A percentile compares a stretch with the other conserved stretches of the same genome.
These are phyloP conservation scores for Chaetomium olivaceum DNA, from an alignment of 2,329 filamentous ascomycete genomes.

Conservation along the genomic window DNA sequence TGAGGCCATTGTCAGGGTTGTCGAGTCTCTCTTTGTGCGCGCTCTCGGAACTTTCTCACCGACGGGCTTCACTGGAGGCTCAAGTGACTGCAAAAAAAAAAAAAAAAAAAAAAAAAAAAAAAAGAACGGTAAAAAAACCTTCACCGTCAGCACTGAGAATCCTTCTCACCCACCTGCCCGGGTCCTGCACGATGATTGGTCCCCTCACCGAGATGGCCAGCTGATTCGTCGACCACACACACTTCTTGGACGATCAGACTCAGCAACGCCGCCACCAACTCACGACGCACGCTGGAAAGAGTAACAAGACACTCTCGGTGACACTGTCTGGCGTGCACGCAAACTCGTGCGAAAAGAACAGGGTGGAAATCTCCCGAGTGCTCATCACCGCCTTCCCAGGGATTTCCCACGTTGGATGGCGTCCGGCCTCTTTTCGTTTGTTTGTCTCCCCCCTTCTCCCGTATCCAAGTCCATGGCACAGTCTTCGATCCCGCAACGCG, in stretches of 20 bases:
- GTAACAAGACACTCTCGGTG: not conserved
- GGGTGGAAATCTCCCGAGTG: not conserved
- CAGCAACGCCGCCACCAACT: conserved; percentile 8
- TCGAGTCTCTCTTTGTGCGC: not conserved
- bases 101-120: not conserved
- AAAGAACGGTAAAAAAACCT: not conserved
- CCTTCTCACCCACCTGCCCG: not conserved
- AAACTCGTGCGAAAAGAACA: not conserved
- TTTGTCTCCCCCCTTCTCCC: not conserved
- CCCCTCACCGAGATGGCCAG: conserved; percentile 12
- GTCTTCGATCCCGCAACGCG: not conserved
- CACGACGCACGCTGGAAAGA: not conserved
- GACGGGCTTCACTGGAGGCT: conserved; percentile 3
- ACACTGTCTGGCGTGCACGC: not conserved
- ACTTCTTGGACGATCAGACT: not conserved
- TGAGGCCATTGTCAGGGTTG: not conserved
- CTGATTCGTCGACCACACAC: conserved; percentile 13
- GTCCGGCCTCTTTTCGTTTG: not conserved
- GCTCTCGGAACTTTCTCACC: not conserved
- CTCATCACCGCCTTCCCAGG: not conserved
- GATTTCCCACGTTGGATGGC: not conserved
- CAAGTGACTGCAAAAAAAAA: not conserved
- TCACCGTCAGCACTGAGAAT: conserved; percentile 8
- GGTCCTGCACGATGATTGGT: conserved; percentile 13
- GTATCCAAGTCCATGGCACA: not conserved